Evolutionary conservation across 2,329 filamentous ascomycete species (phyloP).

Genomic region (Venturia nashicola): DNA sequence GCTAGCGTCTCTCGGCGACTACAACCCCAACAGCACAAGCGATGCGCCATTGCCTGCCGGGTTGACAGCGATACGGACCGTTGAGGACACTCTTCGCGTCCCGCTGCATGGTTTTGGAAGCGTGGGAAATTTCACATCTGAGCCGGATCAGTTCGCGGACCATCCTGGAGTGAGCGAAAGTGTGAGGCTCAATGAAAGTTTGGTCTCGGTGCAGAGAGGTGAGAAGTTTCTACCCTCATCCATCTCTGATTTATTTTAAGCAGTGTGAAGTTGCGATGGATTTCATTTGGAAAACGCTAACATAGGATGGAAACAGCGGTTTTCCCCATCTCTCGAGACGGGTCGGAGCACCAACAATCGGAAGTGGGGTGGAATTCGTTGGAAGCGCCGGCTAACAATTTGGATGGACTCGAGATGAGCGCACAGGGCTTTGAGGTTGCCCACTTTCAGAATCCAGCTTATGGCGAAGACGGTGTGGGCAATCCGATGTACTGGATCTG

Average conservation of each 20-base stretch:
- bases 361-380: neutral
- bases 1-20: neutral
- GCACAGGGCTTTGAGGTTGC: neutral
- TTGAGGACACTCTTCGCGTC: neutral
- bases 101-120: neutral
- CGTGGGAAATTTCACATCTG: neutral
- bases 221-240: neutral
- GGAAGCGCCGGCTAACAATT: neutral
- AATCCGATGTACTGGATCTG: conserved; percentile 1
- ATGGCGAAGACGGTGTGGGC: neutral
- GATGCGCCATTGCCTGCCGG: neutral
- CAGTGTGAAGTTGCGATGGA: neutral
- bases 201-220: neutral
- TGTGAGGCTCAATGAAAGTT: neutral
- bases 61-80: neutral
- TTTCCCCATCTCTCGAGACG: neutral
- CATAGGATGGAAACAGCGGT: neutral
- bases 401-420: neutral
- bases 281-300: neutral
- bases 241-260: neutral
- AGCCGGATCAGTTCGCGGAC: neutral
- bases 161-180: neutral
- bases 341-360: neutral
- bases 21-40: neutral
- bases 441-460: neutral